Conservation (phyloP, 441 rosid species). For the Biscutella auriculata region DNA sequence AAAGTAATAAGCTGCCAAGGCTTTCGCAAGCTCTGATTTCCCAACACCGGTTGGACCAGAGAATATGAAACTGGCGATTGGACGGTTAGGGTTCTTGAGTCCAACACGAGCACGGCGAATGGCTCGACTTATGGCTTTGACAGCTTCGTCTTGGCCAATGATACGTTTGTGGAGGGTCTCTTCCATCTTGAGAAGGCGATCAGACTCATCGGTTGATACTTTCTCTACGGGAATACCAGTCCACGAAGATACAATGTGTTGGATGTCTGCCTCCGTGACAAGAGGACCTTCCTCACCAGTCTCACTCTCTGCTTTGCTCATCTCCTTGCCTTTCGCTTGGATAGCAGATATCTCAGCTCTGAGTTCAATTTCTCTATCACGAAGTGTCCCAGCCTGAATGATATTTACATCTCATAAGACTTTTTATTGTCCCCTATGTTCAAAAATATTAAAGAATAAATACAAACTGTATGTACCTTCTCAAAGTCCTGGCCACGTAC, state of each 20-base stretch:
- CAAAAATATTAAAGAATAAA: background rate
- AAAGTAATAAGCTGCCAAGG: constrained; percentile 80
- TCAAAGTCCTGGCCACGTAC: constrained; percentile 95
- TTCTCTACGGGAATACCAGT: constrained; percentile 97
- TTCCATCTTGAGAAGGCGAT: constrained; percentile 91
- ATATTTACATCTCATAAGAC: background rate
- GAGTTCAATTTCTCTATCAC: constrained; percentile 88
- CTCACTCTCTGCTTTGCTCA: constrained; percentile 92
- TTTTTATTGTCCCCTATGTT: background rate
- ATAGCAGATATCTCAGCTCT: constrained; percentile 78
- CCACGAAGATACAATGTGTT: constrained; percentile 87
- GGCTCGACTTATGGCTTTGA: constrained; percentile 79
- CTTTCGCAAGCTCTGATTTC: constrained; percentile 25
- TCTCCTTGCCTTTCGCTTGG: constrained; percentile 80
- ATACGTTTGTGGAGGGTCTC: constrained; percentile 81
- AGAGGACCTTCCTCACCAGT: constrained; percentile 73
- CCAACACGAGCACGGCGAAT: constrained; percentile 24
- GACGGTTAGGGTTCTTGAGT: constrained; percentile 20
- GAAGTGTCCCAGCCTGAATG: constrained; percentile 81
- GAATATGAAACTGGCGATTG: constrained; percentile 60
- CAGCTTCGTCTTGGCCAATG: constrained; percentile 95
- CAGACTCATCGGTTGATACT: constrained; percentile 86
- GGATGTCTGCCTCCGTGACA: constrained; percentile 78
- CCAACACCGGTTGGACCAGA: constrained; percentile 31
- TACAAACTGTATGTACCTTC: constrained; percentile 38